Percentiles rank a stretch among this genome's conserved stretches.
These are phyloP conservation scores for Pythium aphanidermatum DNA, from an alignment of 352 stramenopile genomes.

Conservation along the genomic window DNA sequence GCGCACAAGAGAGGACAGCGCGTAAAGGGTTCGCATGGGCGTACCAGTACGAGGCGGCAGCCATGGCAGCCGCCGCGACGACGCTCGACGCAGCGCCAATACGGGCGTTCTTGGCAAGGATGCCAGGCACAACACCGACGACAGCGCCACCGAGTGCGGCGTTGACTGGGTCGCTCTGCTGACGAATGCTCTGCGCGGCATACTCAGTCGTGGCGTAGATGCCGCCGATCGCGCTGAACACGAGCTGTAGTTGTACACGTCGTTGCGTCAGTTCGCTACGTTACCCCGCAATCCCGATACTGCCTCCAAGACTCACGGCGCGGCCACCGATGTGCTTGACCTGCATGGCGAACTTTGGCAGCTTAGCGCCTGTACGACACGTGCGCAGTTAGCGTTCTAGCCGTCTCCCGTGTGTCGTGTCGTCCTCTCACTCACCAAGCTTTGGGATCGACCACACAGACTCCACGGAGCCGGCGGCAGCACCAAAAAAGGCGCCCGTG, in stretches of 20 bases:
- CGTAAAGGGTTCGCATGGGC: conserved; percentile 3
- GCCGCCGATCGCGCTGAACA: conserved; percentile 59
- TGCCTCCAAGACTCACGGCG: conserved; percentile 51
- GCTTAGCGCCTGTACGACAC: conserved; percentile 44
- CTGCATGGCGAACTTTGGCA: conserved; percentile 78
- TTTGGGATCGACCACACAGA: conserved; percentile 86
- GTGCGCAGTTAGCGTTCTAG: no score
- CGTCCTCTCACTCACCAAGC: conserved; percentile 76
- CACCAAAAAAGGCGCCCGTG: conserved; percentile 73
- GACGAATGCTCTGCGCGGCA: conserved; percentile 46
- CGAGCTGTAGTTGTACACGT: conserved; percentile 32
- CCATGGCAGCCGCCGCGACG: conserved; percentile 36
- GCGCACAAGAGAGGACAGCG: not conserved
- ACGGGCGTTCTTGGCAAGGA: conserved; percentile 74
- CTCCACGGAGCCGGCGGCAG: conserved; percentile 65
- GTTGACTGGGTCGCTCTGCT: conserved; percentile 70
- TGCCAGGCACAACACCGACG: conserved; percentile 59
- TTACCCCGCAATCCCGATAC: not conserved
- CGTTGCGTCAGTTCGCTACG: not conserved
- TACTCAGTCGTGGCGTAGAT: conserved; percentile 70
- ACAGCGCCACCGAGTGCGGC: conserved; percentile 54
- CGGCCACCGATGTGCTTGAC: conserved; percentile 73
- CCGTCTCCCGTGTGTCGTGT: no score
- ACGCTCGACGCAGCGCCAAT: conserved; percentile 45
- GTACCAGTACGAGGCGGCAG: conserved; percentile 63